Base-by-base conservation (phyloP, 2,329 filamentous ascomycete species). In the Cephalotrichum gorgonifer region DNA sequence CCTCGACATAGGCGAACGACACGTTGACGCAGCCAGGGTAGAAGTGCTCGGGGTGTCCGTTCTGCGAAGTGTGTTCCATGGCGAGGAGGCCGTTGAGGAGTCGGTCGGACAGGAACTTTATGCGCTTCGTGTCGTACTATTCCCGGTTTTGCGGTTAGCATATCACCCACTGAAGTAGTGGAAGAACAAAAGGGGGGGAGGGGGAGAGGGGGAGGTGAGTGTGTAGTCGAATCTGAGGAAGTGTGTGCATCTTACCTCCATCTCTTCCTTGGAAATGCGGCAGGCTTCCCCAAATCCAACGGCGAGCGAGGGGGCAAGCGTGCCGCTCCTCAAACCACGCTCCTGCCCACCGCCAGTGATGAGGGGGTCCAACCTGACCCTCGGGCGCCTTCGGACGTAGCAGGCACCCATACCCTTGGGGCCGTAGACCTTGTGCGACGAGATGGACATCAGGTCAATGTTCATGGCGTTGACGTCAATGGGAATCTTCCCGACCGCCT, bases 1-100 rank as follows among this genome's bases (percentile, higher is more conserved):
- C 93, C 69, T 98, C 93, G 4, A 98, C 89, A 60, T 98, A 98
- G 30, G 93, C 91, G 62, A 98, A 98, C 0, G 93, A 98, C 11
- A 98, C 86, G 65, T 98, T 98, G 53, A 98, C 91, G 59, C 93
- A 98, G 54, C 93, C 93, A 2, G 93, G 89, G 64, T 98, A 98
- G 66, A 94, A 94, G 47, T 80, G 76, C 4, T 85, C 68, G 2
- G 83, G 76, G 57, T 93, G 88, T 46, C 93, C 93, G 60, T 98
- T 98, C 58, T 95, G 83, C 8, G 77, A 79, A 2, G 93, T 95
- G 68, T 98, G 93, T 64, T 97, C 93, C 72, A 98, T 79, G 6
- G 87, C 68, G 20, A 98, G 74, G 3, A 98, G 82, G 2, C 89
- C 90, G 17, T 86, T 81, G 38, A 88, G 75, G 25, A 98, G 76